Conservation (phyloP, 1,284 basidiomycete species). For the Mrakiaceae sp. region DNA sequence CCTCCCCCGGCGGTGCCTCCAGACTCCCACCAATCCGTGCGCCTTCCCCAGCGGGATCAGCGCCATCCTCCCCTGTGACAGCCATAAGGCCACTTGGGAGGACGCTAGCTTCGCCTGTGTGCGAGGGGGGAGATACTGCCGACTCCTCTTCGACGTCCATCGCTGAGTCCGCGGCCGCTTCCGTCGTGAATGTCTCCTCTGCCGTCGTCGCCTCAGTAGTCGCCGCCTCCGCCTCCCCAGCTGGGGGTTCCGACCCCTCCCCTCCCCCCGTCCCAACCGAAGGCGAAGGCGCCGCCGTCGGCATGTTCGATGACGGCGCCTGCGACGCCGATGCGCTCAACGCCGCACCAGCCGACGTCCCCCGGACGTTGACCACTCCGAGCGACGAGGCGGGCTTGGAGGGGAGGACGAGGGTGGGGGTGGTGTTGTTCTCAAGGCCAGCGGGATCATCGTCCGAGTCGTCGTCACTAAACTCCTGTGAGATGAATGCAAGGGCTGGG, state of each 20-base stretch:
- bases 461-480: conserved; percentile 1
- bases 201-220: too few relatives aligned
- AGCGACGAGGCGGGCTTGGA: conserved; percentile 9
- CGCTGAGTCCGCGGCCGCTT: conserved; percentile 10
- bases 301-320: too few relatives aligned
- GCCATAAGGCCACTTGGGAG: conserved; percentile 37
- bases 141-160: conserved; percentile 19
- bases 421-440: not conserved
- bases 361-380: too few relatives aligned
- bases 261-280: too few relatives aligned
- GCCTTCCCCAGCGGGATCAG: not conserved
- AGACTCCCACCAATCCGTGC: not conserved
- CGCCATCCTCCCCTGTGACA: not conserved
- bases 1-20: not conserved
- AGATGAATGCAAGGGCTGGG: conserved; percentile 1
- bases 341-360: too few relatives aligned
- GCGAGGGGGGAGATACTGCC: conserved; percentile 40
- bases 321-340: too few relatives aligned
- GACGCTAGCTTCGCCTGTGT: not conserved
- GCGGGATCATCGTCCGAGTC: not conserved
- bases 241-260: too few relatives aligned
- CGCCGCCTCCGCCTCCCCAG: too few relatives aligned
- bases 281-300: too few relatives aligned
- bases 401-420: conserved; percentile 3
- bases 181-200: too few relatives aligned